A percentile compares a stretch with the other conserved stretches of the same genome.
These are phyloP conservation scores for Tuber calosporum DNA, from an alignment of 495 filamentous ascomycete species.

Conservation along the genomic window DNA sequence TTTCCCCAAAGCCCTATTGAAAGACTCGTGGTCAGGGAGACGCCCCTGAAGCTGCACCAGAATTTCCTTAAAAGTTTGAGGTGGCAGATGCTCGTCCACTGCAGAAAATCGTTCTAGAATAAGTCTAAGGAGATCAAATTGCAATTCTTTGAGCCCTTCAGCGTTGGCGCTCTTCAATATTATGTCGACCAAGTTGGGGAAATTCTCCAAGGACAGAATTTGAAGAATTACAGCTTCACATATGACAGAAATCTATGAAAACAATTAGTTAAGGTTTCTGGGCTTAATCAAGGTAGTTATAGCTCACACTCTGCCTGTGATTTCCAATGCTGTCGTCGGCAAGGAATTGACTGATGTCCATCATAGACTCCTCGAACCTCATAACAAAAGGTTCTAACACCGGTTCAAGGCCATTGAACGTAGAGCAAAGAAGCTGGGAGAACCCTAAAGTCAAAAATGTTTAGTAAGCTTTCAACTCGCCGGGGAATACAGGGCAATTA, in stretches of 20 bases:
- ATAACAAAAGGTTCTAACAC: conserved; percentile 12
- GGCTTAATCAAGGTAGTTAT: background rate
- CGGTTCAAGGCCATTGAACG: conserved; percentile 22
- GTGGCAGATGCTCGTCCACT: conserved; percentile 15
- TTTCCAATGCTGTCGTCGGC: conserved; percentile 7
- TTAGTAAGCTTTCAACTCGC: conserved; percentile 15
- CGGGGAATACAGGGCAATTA: background rate
- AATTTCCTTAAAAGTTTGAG: background rate
- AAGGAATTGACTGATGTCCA: conserved; percentile 15
- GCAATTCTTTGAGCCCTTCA: conserved; percentile 15
- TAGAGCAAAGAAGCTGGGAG: conserved; percentile 16
- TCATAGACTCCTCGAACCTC: conserved; percentile 19
- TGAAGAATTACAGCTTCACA: background rate
- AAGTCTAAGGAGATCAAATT: conserved; percentile 25
- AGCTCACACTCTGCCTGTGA: background rate
- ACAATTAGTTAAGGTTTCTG: background rate
- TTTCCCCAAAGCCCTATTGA: background rate
- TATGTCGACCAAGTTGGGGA: background rate
- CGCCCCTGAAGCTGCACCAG: background rate
- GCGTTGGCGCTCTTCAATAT: background rate
- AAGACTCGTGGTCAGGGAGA: background rate
- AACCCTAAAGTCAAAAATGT: conserved; percentile 20
- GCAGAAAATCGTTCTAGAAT: conserved; percentile 17
- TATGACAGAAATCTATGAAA: background rate
- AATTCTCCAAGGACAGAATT: background rate